Conservation (phyloP, 345 rosid genomes). For the Eucalyptus sp. region DNA sequence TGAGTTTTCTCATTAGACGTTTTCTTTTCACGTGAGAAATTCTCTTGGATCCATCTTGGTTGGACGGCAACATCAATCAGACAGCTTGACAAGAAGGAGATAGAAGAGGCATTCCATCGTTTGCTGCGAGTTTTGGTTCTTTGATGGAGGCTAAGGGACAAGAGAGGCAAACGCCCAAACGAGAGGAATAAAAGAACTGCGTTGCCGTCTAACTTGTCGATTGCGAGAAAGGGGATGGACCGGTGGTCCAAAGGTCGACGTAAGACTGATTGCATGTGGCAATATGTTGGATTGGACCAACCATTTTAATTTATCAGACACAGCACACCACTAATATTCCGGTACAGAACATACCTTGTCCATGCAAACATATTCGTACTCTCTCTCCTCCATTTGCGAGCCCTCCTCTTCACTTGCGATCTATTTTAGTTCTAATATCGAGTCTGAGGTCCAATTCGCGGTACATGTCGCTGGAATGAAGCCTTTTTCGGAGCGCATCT, state of each 20-base stretch:
- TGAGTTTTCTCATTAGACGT: background rate
- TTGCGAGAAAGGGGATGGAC: background rate
- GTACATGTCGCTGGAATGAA: background rate
- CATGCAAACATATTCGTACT: background rate
- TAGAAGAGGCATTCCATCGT: background rate
- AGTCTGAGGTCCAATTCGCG: background rate
- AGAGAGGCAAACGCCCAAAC: background rate
- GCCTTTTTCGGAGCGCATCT: background rate
- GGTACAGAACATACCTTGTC: background rate
- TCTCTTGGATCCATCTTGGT: background rate
- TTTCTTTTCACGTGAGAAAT: background rate
- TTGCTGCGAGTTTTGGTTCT: background rate
- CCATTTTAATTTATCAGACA: background rate
- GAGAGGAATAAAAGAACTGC: background rate
- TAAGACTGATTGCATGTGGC: background rate
- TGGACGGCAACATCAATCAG: background rate
- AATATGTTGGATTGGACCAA: background rate
- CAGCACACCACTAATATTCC: background rate
- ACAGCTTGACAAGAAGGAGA: background rate
- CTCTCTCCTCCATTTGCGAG: background rate
- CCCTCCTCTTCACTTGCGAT: background rate
- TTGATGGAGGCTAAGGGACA: background rate
- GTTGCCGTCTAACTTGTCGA: background rate
- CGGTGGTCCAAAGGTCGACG: background rate
- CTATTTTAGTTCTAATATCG: background rate